Percentiles rank a stretch among this genome's conserved stretches.
Evolutionary conservation across 1,284 basidiomycete genomes (phyloP).

Genomic region (Ganoderma multipileum): DNA sequence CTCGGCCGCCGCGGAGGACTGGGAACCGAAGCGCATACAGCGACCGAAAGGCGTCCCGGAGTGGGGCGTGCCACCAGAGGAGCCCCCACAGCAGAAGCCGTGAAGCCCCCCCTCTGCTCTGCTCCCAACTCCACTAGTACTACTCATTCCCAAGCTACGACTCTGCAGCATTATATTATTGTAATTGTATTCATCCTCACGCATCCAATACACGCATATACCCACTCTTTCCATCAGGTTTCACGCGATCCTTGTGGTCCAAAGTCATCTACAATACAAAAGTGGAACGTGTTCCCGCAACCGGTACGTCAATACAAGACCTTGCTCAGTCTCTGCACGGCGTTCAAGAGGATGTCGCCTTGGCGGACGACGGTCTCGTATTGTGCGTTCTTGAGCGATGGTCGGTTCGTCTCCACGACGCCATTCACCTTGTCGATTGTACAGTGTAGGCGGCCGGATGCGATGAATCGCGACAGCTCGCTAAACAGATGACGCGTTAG

Average conservation of each 20-base stretch:
- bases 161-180: conserved; percentile 3
- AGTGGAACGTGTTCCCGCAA: neutral
- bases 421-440: conserved; percentile 96
- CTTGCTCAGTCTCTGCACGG: conserved; percentile 77
- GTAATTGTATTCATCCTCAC: conserved; percentile 8
- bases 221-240: neutral
- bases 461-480: conserved; percentile 94
- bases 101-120: conserved; percentile 16
- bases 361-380: conserved; percentile 92
- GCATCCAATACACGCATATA: neutral
- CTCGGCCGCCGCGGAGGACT: conserved; percentile 69
- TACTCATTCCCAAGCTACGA: no score
- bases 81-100: conserved; percentile 43
- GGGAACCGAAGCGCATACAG: conserved; percentile 88
- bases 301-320: conserved; percentile 61
- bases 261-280: conserved; percentile 28
- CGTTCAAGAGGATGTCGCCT: conserved; percentile 88
- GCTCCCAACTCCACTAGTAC: neutral
- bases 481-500: conserved; percentile 45
- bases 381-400: conserved; percentile 85
- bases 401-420: conserved; percentile 93
- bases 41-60: conserved; percentile 86
- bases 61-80: conserved; percentile 84
- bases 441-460: conserved; percentile 87
- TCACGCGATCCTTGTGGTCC: conserved; percentile 1